Evolutionary conservation across 495 filamentous ascomycete species (phyloP), one percentile per base, ranked within the genome.

Genomic region (Neurospora hispaniola): DNA sequence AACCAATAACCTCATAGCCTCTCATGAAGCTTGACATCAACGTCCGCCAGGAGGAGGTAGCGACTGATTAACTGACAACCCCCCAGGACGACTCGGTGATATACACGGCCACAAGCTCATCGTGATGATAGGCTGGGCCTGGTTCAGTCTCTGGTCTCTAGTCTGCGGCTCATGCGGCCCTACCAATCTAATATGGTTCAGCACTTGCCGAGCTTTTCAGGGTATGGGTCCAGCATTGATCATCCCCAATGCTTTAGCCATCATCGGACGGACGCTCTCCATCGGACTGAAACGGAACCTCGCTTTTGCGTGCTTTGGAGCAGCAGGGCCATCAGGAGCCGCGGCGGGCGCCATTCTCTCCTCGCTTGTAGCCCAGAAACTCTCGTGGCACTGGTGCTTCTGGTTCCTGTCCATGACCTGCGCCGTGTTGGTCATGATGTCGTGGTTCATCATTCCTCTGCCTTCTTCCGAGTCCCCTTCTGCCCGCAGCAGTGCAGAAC

Each of bases 361-460:
- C 0, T 79, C 82, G 0, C 72, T 91, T 5, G 86, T 90, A 1
- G 81, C 88, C 74, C 75, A 86, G 69, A 81, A 66, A 77, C 83
- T 82, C 3, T 88, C 85, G 82, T 93, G 90, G 91, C 87, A 86
- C 2, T 93, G 91, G 91, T 81, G 85, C 1, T 91, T 86, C 75
- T 92, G 85, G 85, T 79, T 82, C 18, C 79, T 88, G 71, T 83
- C 84, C 1, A 85, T 90, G 71, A 80, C 84, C 10, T 85, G 83
- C 39, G 72, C 81, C 0, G 68, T 82, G 7, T 80, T 86, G 39
- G 80, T 85, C 0, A 44, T 82, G 6, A 42, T 85, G 4, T 85
- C 80, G 3, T 78, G 81, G 38, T 68, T 86, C 27, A 76, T 85
- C n/a, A 81, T 91, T 42, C 90, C 90, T 1, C 80, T 41, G 59